These are phyloP conservation scores for Candida albicans DNA, from an alignment of 1,139 yeast species.

Conservation along the genomic window DNA sequence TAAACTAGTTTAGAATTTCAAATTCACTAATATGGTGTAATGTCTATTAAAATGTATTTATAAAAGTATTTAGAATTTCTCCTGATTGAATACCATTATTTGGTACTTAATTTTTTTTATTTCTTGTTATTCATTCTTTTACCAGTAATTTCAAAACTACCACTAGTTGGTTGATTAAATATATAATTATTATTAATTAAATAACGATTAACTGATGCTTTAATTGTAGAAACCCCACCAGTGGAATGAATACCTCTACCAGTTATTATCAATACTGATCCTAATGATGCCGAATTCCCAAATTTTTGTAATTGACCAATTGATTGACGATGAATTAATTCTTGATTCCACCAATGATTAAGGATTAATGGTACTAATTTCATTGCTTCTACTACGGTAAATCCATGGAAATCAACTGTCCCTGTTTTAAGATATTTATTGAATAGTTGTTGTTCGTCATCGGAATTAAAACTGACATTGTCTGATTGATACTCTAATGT, in stretches of 20 bases:
- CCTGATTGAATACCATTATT: no score
- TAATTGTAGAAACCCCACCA: slow-evolving; percentile 50
- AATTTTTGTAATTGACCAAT: slow-evolving; percentile 35
- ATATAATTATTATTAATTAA: slow-evolving; percentile 34
- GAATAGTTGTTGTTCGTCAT: slow-evolving; percentile 2
- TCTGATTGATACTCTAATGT: neutral
- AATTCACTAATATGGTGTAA: no score
- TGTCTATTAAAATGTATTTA: no score
- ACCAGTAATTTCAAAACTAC: slow-evolving; percentile 49
- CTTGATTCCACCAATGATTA: slow-evolving; percentile 56
- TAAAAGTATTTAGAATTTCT: no score
- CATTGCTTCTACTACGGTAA: slow-evolving; percentile 46
- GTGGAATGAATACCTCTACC: slow-evolving; percentile 66
- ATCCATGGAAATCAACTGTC: slow-evolving; percentile 54
- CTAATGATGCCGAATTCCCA: slow-evolving; percentile 31
- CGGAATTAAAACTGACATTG: no score
- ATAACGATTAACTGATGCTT: slow-evolving; percentile 35
- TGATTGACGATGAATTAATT: slow-evolving; percentile 37
- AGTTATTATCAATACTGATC: slow-evolving; percentile 47
- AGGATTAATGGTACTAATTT: slow-evolving; percentile 31
- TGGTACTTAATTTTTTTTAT: no score
- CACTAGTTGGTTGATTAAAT: slow-evolving; percentile 48
- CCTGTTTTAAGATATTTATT: slow-evolving; percentile 15
- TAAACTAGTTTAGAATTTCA: no score
- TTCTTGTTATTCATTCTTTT: slow-evolving; percentile 10